Evolutionary conservation across 192 early-diverging fungal genomes (phyloP).

Genomic region (Coemansia sp.): DNA sequence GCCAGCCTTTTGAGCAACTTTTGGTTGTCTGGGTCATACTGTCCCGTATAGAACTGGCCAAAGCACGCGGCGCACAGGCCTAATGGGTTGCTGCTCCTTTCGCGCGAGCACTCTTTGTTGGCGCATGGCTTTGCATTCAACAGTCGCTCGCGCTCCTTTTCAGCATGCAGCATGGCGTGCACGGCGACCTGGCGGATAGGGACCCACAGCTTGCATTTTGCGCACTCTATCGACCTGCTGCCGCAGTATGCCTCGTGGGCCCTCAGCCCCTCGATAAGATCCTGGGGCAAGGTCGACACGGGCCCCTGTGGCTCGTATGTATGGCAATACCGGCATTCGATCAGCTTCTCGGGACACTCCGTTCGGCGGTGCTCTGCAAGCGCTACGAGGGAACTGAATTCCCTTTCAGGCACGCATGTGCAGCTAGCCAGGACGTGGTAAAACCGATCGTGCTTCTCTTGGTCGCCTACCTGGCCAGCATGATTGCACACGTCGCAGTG

Average conservation of each 20-base stretch:
- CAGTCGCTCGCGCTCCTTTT: conserved; percentile 42
- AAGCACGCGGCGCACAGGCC: conserved; percentile 75
- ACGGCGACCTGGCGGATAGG: conserved; percentile 75
- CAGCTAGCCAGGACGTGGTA: conserved; percentile 63
- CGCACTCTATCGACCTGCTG: conserved; percentile 74
- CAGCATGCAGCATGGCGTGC: conserved; percentile 71
- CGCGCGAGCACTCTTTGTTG: conserved; percentile 71
- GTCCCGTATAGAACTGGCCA: conserved; percentile 74
- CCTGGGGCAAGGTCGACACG: conserved; percentile 54
- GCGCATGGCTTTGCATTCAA: conserved; percentile 66
- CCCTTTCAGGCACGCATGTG: conserved; percentile 52
- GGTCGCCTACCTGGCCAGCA: conserved; percentile 50
- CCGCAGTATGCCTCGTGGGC: conserved; percentile 86
- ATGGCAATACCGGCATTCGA: conserved; percentile 83
- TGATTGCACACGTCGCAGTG: conserved; percentile 74
- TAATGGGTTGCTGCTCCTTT: conserved; percentile 55
- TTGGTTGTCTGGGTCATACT: conserved; percentile 70
- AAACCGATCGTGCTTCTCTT: conserved; percentile 66
- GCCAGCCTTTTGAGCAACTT: conserved; percentile 73
- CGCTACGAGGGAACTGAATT: conserved; percentile 41
- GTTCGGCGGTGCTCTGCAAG: conserved; percentile 67
- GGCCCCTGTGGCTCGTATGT: conserved; percentile 65
- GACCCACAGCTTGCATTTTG: conserved; percentile 69
- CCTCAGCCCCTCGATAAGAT: conserved; percentile 61
- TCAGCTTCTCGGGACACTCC: conserved; percentile 66